phyloP scores from a whole-genome alignment of 2,329 filamentous ascomycete genomes.

The Botryotinia narcissicola region DNA sequence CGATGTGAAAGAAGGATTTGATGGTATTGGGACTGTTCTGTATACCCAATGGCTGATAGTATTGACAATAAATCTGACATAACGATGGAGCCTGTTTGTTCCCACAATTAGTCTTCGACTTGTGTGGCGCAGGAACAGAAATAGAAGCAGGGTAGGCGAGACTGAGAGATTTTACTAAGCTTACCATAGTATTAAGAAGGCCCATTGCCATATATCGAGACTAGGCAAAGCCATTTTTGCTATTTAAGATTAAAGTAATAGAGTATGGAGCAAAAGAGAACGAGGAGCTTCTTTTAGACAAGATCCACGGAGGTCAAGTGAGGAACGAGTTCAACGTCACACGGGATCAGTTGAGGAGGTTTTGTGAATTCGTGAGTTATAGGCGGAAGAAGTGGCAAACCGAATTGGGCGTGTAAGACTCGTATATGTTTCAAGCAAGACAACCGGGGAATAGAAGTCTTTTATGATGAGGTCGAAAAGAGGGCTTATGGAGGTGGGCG shows the following conservation, averaged over 20 bases:
- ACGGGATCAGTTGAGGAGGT: neutral
- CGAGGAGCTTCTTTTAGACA: neutral
- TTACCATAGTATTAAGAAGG: constrained; percentile 33
- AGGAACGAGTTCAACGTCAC: constrained; percentile 6
- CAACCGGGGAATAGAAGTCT: neutral
- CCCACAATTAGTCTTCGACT: neutral
- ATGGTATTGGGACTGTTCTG: constrained; percentile 77
- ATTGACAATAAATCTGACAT: constrained; percentile 81
- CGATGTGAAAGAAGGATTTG: constrained; percentile 65
- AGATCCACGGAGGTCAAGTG: neutral
- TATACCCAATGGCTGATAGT: constrained; percentile 83
- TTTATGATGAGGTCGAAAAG: constrained; percentile 5
- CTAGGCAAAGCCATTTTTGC: neutral
- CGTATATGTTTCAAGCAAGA: constrained; percentile 7
- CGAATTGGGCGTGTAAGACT: constrained; percentile 5
- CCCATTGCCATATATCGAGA: constrained; percentile 30
- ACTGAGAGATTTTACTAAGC: constrained; percentile 11
- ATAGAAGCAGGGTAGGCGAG: neutral
- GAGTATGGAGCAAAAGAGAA: constrained; percentile 9
- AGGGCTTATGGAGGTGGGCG: neutral
- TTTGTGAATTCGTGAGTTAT: neutral
- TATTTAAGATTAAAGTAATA: constrained; percentile 11
- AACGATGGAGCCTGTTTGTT: constrained; percentile 72
- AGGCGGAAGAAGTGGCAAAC: neutral
- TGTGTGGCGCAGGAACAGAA: neutral